A percentile compares a stretch with the other conserved stretches of the same genome.
Evolutionary conservation across 1,139 yeast species (phyloP).

Genomic region (Suhomyces kunorum): DNA sequence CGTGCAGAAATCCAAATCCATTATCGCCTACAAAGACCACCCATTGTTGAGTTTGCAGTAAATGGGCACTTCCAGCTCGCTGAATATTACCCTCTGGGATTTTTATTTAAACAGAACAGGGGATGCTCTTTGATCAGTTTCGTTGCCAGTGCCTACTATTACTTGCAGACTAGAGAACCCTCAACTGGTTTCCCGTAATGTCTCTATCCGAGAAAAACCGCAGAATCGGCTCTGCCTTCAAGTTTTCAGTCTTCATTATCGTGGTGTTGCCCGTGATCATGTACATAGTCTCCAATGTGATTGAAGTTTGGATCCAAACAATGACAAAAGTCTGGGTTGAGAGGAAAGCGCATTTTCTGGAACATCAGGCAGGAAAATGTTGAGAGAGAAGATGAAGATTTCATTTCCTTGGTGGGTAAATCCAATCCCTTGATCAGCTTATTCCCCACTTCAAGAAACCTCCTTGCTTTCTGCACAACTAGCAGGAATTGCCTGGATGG

Average conservation of each 20-base stretch:
- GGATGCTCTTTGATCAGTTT: constrained; percentile 17
- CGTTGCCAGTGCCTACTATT: constrained; percentile 23
- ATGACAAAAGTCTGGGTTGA: no score
- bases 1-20: not conserved
- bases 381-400: no score
- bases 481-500: no score
- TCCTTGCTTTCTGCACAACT: no score
- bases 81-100: not conserved
- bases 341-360: no score
- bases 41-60: constrained; percentile 2
- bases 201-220: constrained; percentile 22
- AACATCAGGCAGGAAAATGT: no score
- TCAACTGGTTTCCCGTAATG: constrained; percentile 35
- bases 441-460: no score
- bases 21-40: constrained; percentile 1
- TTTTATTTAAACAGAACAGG: constrained; percentile 1
- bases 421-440: no score
- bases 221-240: constrained; percentile 28
- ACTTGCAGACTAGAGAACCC: constrained; percentile 31
- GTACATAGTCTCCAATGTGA: constrained; percentile 12
- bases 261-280: constrained; percentile 32
- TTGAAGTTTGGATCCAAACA: no score
- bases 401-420: no score
- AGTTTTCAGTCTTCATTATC: constrained; percentile 30
- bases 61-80: not conserved